Percentiles rank a stretch among this genome's conserved stretches.
Conservation (phyloP, 768 basidiomycete species). For the Strobilomyces confusus region DNA sequence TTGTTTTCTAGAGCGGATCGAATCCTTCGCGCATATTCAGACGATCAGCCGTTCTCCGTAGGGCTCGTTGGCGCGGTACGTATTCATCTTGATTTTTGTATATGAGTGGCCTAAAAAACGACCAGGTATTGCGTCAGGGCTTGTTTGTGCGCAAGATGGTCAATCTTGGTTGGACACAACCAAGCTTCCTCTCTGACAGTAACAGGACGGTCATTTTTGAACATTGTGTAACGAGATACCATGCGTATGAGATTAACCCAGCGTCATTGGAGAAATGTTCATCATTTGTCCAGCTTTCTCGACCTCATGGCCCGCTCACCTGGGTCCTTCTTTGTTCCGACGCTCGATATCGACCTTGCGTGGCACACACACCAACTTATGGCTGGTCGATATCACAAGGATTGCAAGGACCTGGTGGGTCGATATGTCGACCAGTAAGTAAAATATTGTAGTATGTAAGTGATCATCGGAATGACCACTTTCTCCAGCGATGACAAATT, state of each 20-base stretch:
- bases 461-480: neutral
- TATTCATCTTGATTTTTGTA: neutral
- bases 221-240: neutral
- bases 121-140: neutral
- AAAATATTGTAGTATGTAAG: neutral
- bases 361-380: slow-evolving; percentile 64
- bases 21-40: neutral
- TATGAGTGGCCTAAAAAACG: neutral
- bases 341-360: neutral
- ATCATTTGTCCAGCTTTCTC: neutral
- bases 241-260: neutral
- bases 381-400: slow-evolving; percentile 37
- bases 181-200: neutral
- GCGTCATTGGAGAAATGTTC: neutral
- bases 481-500: slow-evolving; percentile 40
- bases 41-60: neutral
- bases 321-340: neutral
- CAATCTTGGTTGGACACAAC: neutral
- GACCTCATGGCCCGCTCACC: neutral
- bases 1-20: neutral
- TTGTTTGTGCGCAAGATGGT: neutral
- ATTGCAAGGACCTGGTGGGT: slow-evolving; percentile 38
- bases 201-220: neutral
- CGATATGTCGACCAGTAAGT: slow-evolving; percentile 54
- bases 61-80: neutral